phyloP scores from a whole-genome alignment of 768 basidiomycete genomes.

The Mrakia blollopis region DNA sequence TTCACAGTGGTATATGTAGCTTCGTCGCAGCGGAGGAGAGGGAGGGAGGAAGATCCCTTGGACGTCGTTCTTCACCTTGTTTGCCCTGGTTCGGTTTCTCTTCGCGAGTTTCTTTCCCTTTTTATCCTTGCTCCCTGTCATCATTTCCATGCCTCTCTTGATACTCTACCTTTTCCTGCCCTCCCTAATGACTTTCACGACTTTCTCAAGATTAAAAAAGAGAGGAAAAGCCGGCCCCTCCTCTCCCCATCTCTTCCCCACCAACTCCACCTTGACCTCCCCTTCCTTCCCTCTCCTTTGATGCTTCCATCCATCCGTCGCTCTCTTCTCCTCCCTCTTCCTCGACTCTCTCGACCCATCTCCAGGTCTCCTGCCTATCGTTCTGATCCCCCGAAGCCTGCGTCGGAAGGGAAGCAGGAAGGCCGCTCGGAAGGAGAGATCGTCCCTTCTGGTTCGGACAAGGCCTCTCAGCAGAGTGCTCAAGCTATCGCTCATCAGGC shows the following conservation, averaged over 20 bases:
- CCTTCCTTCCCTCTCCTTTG: not conserved
- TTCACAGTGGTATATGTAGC: not conserved
- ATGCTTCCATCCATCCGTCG: constrained; percentile 7
- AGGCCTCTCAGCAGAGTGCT: constrained; percentile 8
- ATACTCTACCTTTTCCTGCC: not conserved
- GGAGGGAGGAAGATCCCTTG: too few relatives aligned
- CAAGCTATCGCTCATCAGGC: not conserved
- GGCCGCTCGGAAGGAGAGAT: not conserved
- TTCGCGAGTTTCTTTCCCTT: not conserved
- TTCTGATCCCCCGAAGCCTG: not conserved
- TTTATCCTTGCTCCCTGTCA: not conserved
- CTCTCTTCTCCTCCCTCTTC: not conserved
- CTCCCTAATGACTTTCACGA: not conserved
- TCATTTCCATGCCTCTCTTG: not conserved
- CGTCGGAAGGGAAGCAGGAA: not conserved
- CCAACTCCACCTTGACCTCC: not conserved
- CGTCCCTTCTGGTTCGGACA: constrained; percentile 10
- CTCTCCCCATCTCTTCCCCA: not conserved
- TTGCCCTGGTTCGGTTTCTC: too few relatives aligned
- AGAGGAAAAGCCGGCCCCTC: not conserved
- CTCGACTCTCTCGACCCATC: not conserved
- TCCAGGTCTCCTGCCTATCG: not conserved
- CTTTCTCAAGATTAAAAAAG: not conserved
- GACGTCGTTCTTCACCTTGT: not conserved
- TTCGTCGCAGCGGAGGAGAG: not conserved